Percentiles rank a stretch among this genome's conserved stretches.
phyloP scores from a whole-genome alignment of 2,329 filamentous ascomycete genomes.

The Xylaria hypoxylon region DNA sequence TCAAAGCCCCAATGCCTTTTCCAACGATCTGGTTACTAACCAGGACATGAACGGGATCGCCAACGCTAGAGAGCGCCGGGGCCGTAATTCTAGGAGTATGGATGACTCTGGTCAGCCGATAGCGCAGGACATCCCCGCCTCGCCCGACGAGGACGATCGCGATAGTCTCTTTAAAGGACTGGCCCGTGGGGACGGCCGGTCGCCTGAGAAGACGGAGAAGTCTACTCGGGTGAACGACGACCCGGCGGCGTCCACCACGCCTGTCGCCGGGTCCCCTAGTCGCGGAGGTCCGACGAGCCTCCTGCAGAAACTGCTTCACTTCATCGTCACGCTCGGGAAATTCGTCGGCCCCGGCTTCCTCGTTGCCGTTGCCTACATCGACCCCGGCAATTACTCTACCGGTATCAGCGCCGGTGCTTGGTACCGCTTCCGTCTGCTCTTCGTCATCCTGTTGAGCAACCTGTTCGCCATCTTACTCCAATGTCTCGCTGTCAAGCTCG shows the following conservation, averaged over 20 bases:
- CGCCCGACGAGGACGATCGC: slow-evolving; percentile 39
- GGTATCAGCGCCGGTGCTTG: slow-evolving; percentile 75
- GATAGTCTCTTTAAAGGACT: slow-evolving; percentile 34
- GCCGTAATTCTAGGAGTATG: slow-evolving; percentile 42
- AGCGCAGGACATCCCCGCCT: slow-evolving; percentile 38
- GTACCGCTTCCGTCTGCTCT: slow-evolving; percentile 74
- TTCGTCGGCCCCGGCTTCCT: slow-evolving; percentile 78
- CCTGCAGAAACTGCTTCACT: slow-evolving; percentile 41
- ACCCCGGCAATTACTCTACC: slow-evolving; percentile 76
- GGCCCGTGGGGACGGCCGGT: slow-evolving; percentile 43
- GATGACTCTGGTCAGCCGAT: slow-evolving; percentile 47
- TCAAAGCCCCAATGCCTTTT: slow-evolving; percentile 65
- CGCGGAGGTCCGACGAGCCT: slow-evolving; percentile 35
- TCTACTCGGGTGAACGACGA: slow-evolving; percentile 34
- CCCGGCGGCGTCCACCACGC: slow-evolving; percentile 26
- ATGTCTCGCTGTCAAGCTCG: slow-evolving; percentile 74
- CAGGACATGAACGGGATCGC: slow-evolving; percentile 66
- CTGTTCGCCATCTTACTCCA: slow-evolving; percentile 78
- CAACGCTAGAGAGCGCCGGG: slow-evolving; percentile 54
- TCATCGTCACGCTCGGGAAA: slow-evolving; percentile 61
- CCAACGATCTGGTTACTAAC: slow-evolving; percentile 67
- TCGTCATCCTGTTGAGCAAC: slow-evolving; percentile 76
- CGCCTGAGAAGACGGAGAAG: slow-evolving; percentile 36
- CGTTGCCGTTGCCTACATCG: slow-evolving; percentile 69
- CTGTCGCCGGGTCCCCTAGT: slow-evolving; percentile 15